These are phyloP conservation scores for Fraxinus velutina DNA, from an alignment of 305 asterid genomes.

Conservation along the genomic window DNA sequence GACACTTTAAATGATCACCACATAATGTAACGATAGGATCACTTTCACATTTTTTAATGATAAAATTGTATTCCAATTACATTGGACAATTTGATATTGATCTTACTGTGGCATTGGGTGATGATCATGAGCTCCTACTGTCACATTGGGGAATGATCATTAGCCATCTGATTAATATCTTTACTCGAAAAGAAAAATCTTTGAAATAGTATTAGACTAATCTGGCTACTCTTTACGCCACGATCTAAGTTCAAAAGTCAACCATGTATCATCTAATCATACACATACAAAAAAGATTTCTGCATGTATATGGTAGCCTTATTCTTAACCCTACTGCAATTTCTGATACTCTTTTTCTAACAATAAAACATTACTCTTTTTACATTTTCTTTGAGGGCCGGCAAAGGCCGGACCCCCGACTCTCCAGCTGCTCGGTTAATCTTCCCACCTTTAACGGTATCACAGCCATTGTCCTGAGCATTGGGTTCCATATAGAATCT, in stretches of 20 bases:
- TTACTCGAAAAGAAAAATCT: not conserved
- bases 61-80: not conserved
- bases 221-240: constrained; percentile 36
- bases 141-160: not conserved
- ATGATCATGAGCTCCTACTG: not conserved
- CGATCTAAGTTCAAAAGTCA: constrained; percentile 26
- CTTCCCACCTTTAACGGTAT: constrained; percentile 35
- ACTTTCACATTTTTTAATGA: too few species aligned
- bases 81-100: not conserved
- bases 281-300: constrained; percentile 33
- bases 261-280: constrained; percentile 24
- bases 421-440: constrained; percentile 46
- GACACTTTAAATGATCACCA: too few species aligned
- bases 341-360: constrained; percentile 22
- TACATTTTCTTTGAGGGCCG: constrained; percentile 93
- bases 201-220: constrained; percentile 7
- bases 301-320: constrained; percentile 19
- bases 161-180: not conserved
- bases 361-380: constrained; percentile 97
- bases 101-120: not conserved
- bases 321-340: constrained; percentile 14
- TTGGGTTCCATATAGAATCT: constrained; percentile 97
- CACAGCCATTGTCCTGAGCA: constrained; percentile 44
- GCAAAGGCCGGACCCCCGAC: constrained; percentile 75
- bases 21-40: too few species aligned